These are phyloP conservation scores for Podospora australis DNA, from an alignment of 495 filamentous ascomycete genomes.

Conservation along the genomic window DNA sequence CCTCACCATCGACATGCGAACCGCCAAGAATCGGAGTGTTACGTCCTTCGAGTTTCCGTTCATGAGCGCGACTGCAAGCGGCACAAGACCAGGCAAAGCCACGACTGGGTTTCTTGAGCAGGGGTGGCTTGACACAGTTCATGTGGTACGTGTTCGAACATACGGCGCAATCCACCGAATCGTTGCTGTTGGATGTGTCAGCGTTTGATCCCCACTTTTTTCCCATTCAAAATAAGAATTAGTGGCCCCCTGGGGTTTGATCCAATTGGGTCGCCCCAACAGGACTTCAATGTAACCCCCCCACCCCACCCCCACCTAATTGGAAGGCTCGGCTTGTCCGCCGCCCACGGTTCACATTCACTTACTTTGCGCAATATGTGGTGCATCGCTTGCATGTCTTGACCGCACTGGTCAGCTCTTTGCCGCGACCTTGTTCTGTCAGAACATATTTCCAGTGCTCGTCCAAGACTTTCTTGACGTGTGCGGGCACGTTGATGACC, in stretches of 20 bases:
- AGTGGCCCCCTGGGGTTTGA: not conserved
- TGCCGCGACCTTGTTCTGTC: conserved; percentile 82
- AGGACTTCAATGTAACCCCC: not conserved
- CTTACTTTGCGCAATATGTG: conserved; percentile 83
- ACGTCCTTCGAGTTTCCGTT: conserved; percentile 84
- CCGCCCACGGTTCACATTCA: conserved; percentile 17
- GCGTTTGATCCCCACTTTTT: conserved; percentile 11
- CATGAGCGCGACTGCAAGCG: conserved; percentile 88
- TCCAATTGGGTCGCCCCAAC: not conserved
- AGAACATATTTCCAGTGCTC: conserved; percentile 94
- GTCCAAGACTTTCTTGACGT: conserved; percentile 90
- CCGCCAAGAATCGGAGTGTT: conserved; percentile 65
- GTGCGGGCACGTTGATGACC: conserved; percentile 92
- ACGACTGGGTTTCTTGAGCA: conserved; percentile 93
- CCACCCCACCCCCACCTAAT: not conserved
- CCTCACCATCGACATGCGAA: conserved; percentile 20
- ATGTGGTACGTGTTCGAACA: conserved; percentile 96
- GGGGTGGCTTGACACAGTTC: conserved; percentile 88
- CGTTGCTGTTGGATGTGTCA: conserved; percentile 53
- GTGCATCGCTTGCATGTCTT: conserved; percentile 92
- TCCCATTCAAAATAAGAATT: no score
- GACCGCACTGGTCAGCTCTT: conserved; percentile 92
- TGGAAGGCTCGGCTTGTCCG: conserved; percentile 6
- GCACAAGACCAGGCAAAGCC: conserved; percentile 98
- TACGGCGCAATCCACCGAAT: conserved; percentile 95